These are phyloP conservation scores for Sporothrix curviconia DNA, from an alignment of 2,329 filamentous ascomycete genomes.

Conservation along the genomic window DNA sequence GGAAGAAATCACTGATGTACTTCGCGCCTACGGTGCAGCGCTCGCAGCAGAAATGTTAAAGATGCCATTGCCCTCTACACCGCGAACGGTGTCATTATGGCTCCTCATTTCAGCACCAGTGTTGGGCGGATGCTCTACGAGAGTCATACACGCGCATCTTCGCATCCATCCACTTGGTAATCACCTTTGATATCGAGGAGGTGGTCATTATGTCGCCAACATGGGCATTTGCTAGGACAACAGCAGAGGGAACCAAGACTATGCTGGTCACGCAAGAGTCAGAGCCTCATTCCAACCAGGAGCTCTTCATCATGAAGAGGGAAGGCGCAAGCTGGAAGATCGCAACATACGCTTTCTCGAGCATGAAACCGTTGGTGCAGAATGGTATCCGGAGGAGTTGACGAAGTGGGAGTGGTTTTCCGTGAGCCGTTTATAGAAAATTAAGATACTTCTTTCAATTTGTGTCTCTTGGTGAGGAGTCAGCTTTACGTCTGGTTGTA, in stretches of 20 bases:
- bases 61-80: neutral
- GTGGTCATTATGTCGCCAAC: neutral
- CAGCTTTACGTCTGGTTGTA: no score
- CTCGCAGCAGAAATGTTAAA: neutral
- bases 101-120: neutral
- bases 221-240: neutral
- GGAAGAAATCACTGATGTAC: neutral
- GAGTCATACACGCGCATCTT: slow-evolving; percentile 8
- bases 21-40: neutral
- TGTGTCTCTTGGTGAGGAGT: no score
- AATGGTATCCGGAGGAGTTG: neutral
- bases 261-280: neutral
- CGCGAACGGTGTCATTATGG: neutral
- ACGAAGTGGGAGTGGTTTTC: neutral
- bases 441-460: neutral
- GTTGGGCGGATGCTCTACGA: neutral
- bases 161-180: slow-evolving; percentile 9
- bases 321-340: neutral
- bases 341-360: neutral
- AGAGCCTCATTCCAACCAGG: neutral
- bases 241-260: neutral
- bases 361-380: neutral
- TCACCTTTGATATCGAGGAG: neutral
- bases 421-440: slow-evolving; percentile 18
- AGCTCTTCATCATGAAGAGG: neutral